Conservation (phyloP, 208 protist species). For the Crithidia expoeki region DNA sequence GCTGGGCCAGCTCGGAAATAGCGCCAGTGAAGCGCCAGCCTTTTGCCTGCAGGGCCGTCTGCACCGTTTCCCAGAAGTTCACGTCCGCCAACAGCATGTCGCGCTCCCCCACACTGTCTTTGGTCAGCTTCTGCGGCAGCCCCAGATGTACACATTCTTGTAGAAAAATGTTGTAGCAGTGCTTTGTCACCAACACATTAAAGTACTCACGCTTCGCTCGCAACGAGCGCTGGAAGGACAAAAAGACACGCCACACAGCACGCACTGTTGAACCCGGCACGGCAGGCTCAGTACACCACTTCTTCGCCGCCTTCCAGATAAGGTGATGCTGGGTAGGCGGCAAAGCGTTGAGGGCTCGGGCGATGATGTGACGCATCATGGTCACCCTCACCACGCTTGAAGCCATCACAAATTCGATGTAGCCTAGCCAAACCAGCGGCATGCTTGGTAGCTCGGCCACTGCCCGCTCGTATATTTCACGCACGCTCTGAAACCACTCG, state of each 20-base stretch:
- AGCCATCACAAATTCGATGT: conserved; percentile 69
- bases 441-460: conserved; percentile 73
- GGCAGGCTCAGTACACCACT: conserved; percentile 44
- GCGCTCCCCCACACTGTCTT: conserved; percentile 11
- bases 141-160: conserved; percentile 55
- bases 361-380: conserved; percentile 65
- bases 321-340: conserved; percentile 80
- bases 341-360: conserved; percentile 50
- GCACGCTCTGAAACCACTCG: conserved; percentile 74
- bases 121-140: conserved; percentile 8
- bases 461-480: conserved; percentile 74
- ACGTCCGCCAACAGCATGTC: conserved; percentile 45
- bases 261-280: conserved; percentile 59
- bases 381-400: conserved; percentile 55
- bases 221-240: conserved; percentile 59
- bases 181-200: conserved; percentile 53
- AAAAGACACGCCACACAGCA: conserved; percentile 61
- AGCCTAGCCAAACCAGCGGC: conserved; percentile 76
- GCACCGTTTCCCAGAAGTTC: conserved; percentile 71
- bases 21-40: conserved; percentile 54
- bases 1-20: conserved; percentile 37
- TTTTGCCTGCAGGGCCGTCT: conserved; percentile 51
- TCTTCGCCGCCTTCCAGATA: conserved; percentile 66
- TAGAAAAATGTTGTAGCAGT: conserved; percentile 52
- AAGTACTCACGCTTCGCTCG: conserved; percentile 67